Conservation (phyloP, 2,329 filamentous ascomycete species). For the Amylocarpus encephaloides region DNA sequence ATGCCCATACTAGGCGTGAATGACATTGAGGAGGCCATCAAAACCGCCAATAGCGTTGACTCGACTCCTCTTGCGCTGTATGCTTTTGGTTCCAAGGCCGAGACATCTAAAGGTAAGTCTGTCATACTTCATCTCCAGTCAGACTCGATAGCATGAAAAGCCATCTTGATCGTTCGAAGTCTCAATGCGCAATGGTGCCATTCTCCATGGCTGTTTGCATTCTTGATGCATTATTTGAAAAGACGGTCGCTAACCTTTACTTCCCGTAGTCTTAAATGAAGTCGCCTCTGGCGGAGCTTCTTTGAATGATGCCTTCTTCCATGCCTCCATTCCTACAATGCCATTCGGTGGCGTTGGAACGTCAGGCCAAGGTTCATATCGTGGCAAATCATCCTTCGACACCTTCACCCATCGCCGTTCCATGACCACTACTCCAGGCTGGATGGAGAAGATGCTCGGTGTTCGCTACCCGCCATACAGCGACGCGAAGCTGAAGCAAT, state of each 20-base stretch:
- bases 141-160: background rate
- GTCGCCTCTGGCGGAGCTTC: constrained; percentile 63
- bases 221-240: background rate
- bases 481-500: constrained; percentile 36
- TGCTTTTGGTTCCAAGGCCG: constrained; percentile 74
- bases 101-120: constrained; percentile 65
- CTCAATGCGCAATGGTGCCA: too few species aligned
- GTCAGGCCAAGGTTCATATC: constrained; percentile 70
- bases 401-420: constrained; percentile 55
- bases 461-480: constrained; percentile 63
- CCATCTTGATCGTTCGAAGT: background rate
- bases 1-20: constrained; percentile 76
- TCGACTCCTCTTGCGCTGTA: constrained; percentile 79
- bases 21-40: constrained; percentile 78
- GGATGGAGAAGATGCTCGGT: constrained; percentile 61
- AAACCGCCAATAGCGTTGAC: constrained; percentile 72
- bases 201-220: background rate
- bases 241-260: constrained; percentile 7
- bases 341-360: constrained; percentile 80
- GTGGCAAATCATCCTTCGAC: constrained; percentile 69
- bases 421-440: constrained; percentile 56
- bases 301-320: constrained; percentile 64
- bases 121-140: background rate
- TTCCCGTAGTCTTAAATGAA: constrained; percentile 46
- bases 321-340: constrained; percentile 62